Evolutionary conservation across 129 eudicot genomes (phyloP).

Genomic region (Flaveria ramosissima): DNA sequence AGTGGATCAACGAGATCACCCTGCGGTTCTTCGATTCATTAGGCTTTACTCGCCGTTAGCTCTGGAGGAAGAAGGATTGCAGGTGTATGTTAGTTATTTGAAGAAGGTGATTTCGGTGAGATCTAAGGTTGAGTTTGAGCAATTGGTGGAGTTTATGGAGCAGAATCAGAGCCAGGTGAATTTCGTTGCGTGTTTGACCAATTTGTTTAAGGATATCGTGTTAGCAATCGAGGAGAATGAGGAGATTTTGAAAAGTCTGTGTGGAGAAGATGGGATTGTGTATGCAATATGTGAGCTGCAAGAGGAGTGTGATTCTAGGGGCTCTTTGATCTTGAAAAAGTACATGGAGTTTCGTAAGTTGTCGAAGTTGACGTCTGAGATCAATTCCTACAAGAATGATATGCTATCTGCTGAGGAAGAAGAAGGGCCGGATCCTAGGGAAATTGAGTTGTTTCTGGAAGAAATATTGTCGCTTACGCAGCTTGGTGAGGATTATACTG

Average conservation of each 20-base stretch:
- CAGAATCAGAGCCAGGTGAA: slow-evolving; percentile 43
- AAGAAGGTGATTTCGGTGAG: slow-evolving; percentile 70
- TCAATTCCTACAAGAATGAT: slow-evolving; percentile 70
- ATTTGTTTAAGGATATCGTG: slow-evolving; percentile 79
- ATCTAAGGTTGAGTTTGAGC: slow-evolving; percentile 69
- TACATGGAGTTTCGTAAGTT: slow-evolving; percentile 79
- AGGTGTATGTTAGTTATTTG: slow-evolving; percentile 65
- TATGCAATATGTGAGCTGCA: slow-evolving; percentile 87
- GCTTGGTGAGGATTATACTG: slow-evolving; percentile 88
- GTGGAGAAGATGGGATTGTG: slow-evolving; percentile 90
- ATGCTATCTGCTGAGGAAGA: slow-evolving; percentile 60
- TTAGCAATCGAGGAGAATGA: slow-evolving; percentile 76
- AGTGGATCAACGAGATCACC: slow-evolving; percentile 63
- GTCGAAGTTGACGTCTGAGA: slow-evolving; percentile 67
- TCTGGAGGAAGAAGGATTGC: slow-evolving; percentile 87
- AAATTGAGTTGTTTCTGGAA: slow-evolving; percentile 72
- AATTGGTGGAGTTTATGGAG: slow-evolving; percentile 64
- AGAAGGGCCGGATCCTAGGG: slow-evolving; percentile 95
- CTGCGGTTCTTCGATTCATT: slow-evolving; percentile 56
- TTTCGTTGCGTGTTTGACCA: slow-evolving; percentile 77
- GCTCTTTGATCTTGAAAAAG: slow-evolving; percentile 65
- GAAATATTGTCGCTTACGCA: slow-evolving; percentile 79
- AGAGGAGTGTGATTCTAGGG: slow-evolving; percentile 88
- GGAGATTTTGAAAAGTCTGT: slow-evolving; percentile 67
- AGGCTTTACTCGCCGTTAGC: slow-evolving; percentile 62